Evolutionary conservation across 495 filamentous ascomycete genomes (phyloP).

Genomic region (Penicillium odoratum): DNA sequence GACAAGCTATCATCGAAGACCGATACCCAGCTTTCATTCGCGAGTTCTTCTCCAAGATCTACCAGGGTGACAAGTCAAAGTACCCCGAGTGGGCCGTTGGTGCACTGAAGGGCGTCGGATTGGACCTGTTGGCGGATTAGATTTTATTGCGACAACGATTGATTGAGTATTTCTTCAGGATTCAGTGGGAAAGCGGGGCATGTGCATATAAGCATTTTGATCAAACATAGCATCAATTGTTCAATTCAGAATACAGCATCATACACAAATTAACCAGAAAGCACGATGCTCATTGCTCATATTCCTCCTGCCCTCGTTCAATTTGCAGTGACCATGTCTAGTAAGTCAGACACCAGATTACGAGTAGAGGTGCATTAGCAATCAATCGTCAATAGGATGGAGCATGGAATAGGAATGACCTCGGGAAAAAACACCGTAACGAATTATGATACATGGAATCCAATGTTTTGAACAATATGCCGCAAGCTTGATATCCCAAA

Average conservation of each 20-base stretch:
- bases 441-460: no score
- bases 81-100: slow-evolving; percentile 83
- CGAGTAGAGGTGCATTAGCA: neutral
- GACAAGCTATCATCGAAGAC: slow-evolving; percentile 81
- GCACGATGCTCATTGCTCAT: no score
- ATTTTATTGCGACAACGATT: slow-evolving; percentile 10
- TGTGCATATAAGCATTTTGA: slow-evolving; percentile 1
- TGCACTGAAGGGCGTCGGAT: slow-evolving; percentile 79
- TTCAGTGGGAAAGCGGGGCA: neutral
- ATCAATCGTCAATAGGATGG: neutral
- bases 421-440: no score
- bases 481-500: neutral
- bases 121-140: slow-evolving; percentile 66
- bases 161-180: neutral
- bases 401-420: neutral
- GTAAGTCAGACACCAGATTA: no score
- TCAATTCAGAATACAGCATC: neutral
- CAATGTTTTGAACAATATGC: neutral
- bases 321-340: no score
- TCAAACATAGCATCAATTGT: neutral
- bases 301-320: no score
- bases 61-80: slow-evolving; percentile 62
- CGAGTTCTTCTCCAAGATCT: slow-evolving; percentile 71
- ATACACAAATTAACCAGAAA: slow-evolving; percentile 1
- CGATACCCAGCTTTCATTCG: slow-evolving; percentile 75